Conservation (phyloP, 2,329 filamentous ascomycete species). For the Didymella keratinophila region DNA sequence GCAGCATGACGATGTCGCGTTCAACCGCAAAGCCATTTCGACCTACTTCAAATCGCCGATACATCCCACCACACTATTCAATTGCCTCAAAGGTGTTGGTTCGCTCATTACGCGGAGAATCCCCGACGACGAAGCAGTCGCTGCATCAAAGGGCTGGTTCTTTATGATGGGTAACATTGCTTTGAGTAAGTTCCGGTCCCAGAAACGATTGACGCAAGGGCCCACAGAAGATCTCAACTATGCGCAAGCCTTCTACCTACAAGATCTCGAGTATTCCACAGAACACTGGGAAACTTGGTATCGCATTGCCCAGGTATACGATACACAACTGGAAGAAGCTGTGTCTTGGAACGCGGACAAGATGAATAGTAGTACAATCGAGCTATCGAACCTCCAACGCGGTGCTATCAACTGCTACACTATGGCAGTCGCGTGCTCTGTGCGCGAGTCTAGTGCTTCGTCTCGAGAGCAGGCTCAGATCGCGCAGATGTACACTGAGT, state of each 20-base stretch:
- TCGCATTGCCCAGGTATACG: conserved; percentile 83
- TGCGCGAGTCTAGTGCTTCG: conserved; percentile 56
- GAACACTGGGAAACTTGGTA: conserved; percentile 93
- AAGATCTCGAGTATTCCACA: conserved; percentile 82
- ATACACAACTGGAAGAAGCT: conserved; percentile 85
- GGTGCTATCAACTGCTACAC: conserved; percentile 80
- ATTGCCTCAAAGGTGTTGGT: conserved; percentile 80
- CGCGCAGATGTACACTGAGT: conserved; percentile 72
- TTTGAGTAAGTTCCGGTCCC: conserved; percentile 81
- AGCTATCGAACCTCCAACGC: conserved; percentile 78
- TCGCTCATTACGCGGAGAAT: conserved; percentile 54
- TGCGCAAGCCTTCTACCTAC: conserved; percentile 78
- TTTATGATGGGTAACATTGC: conserved; percentile 89
- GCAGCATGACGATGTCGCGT: conserved; percentile 78
- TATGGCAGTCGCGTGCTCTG: conserved; percentile 71
- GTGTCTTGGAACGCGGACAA: conserved; percentile 91
- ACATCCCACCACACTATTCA: conserved; percentile 79
- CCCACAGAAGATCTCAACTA: conserved; percentile 86
- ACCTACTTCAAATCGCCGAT: conserved; percentile 84
- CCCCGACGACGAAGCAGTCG: conserved; percentile 69
- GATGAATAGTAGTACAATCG: conserved; percentile 81
- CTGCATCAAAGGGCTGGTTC: conserved; percentile 89
- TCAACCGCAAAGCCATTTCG: conserved; percentile 84
- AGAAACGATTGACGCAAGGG: conserved; percentile 79
- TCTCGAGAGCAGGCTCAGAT: conserved; percentile 63